These are phyloP conservation scores for Trichoderma oligosporum DNA, from an alignment of 2,329 filamentous ascomycete species.

Conservation along the genomic window DNA sequence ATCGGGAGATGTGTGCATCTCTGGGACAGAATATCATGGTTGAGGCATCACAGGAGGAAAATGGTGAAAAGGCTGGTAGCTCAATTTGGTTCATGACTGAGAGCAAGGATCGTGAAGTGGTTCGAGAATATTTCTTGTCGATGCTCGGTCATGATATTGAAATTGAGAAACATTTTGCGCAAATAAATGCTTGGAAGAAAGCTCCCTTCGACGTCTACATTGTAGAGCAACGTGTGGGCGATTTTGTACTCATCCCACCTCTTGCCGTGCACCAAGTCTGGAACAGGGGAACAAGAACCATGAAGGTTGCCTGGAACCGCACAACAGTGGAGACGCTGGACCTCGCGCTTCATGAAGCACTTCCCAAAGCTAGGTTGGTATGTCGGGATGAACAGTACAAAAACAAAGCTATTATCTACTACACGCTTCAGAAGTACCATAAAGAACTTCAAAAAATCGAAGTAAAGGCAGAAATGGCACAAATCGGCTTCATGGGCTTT, in stretches of 20 bases:
- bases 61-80: constrained; percentile 77
- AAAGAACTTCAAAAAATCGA: constrained; percentile 55
- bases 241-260: constrained; percentile 90
- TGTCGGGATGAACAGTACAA: constrained; percentile 99
- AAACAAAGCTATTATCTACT: constrained; percentile 94
- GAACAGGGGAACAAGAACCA: constrained; percentile 92
- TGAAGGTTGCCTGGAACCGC: constrained; percentile 98
- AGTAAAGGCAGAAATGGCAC: constrained; percentile 43
- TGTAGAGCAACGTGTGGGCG: constrained; percentile 83
- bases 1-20: constrained; percentile 96
- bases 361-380: constrained; percentile 84
- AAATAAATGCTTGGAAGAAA: constrained; percentile 91
- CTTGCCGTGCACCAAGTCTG: constrained; percentile 95
- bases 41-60: constrained; percentile 69
- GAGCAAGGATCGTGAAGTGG: constrained; percentile 82
- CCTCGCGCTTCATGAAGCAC: constrained; percentile 77
- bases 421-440: constrained; percentile 75
- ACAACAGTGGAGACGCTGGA: constrained; percentile 89
- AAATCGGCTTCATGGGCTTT: constrained; percentile 46
- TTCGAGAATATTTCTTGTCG: constrained; percentile 90
- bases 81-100: constrained; percentile 99
- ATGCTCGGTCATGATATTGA: constrained; percentile 94
- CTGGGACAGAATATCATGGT: constrained; percentile 99
- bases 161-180: constrained; percentile 94
- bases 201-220: constrained; percentile 91